phyloP scores from a whole-genome alignment of 2,329 filamentous ascomycete genomes.

The Trichophyton rubrum region DNA sequence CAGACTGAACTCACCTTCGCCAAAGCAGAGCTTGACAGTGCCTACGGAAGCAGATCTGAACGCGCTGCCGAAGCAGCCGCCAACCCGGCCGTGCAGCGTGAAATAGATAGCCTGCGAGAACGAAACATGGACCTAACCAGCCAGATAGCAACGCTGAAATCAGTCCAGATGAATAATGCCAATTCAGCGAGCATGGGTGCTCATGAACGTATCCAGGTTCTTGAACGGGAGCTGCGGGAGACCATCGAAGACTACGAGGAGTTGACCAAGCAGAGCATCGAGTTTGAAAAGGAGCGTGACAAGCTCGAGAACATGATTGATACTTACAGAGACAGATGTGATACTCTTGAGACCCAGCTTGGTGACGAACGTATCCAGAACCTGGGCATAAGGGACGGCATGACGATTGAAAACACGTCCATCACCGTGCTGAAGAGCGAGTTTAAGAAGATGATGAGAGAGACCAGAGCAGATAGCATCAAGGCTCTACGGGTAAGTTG shows the following conservation, averaged over 20 bases:
- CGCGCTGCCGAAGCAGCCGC: conserved; percentile 53
- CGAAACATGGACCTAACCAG: conserved; percentile 36
- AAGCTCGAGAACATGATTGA: conserved; percentile 53
- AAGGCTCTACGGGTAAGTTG: conserved; percentile 51
- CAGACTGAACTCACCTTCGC: conserved; percentile 80
- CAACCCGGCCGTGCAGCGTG: conserved; percentile 46
- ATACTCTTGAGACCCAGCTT: conserved; percentile 50
- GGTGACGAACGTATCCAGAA: conserved; percentile 55
- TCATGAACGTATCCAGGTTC: conserved; percentile 39
- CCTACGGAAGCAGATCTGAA: conserved; percentile 67
- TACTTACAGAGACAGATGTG: conserved; percentile 49
- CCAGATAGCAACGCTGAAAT: conserved; percentile 36
- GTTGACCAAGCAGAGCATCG: conserved; percentile 56
- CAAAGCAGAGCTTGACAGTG: conserved; percentile 80
- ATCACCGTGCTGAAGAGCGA: conserved; percentile 58
- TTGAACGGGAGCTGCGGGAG: conserved; percentile 54
- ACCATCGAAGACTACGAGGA: conserved; percentile 58
- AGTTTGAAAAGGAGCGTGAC: conserved; percentile 59
- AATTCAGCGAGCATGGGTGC: conserved; percentile 18
- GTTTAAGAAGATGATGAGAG: conserved; percentile 71
- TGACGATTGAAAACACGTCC: conserved; percentile 46
- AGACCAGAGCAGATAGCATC: conserved; percentile 53
- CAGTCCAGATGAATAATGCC: conserved; percentile 19
- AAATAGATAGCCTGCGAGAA: conserved; percentile 44
- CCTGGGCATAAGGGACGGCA: conserved; percentile 44